These are phyloP conservation scores for Apiospora kogelbergensis DNA, from an alignment of 2,329 filamentous ascomycete species.

Conservation along the genomic window DNA sequence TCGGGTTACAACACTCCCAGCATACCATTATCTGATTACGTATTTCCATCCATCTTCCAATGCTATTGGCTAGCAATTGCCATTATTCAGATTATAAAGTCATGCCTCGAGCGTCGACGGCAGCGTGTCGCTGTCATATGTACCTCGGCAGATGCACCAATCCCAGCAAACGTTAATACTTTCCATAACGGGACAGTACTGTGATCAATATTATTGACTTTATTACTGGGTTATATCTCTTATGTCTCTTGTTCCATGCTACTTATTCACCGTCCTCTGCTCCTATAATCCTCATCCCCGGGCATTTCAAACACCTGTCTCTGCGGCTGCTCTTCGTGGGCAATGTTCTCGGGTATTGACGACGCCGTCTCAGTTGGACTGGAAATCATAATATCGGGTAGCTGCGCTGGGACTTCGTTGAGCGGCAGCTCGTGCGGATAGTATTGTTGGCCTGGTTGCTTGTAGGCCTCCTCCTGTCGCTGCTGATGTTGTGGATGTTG, in stretches of 20 bases:
- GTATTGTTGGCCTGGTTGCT: not conserved
- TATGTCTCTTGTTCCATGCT: not conserved
- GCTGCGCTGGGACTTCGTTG: not conserved
- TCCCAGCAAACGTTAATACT: no score
- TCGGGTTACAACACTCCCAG: slow-evolving; percentile 3
- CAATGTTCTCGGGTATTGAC: not conserved
- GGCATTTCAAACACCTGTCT: not conserved
- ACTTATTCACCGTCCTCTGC: not conserved
- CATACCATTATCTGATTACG: slow-evolving; percentile 4
- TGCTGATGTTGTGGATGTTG: not conserved
- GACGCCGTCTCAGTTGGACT: not conserved
- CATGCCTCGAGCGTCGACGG: not conserved
- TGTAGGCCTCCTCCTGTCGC: not conserved
- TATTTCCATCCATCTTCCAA: not conserved
- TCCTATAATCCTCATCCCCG: not conserved
- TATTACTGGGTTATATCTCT: not conserved
- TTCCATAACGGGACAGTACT: no score
- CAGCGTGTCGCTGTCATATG: not conserved
- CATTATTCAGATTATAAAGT: not conserved
- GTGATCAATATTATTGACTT: not conserved
- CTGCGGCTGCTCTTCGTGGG: not conserved
- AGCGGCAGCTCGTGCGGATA: not conserved
- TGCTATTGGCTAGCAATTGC: not conserved
- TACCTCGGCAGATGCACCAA: not conserved
- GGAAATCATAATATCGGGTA: not conserved